These are phyloP conservation scores for Alternaria sp. DNA, from an alignment of 2,329 filamentous ascomycete species.

Conservation along the genomic window DNA sequence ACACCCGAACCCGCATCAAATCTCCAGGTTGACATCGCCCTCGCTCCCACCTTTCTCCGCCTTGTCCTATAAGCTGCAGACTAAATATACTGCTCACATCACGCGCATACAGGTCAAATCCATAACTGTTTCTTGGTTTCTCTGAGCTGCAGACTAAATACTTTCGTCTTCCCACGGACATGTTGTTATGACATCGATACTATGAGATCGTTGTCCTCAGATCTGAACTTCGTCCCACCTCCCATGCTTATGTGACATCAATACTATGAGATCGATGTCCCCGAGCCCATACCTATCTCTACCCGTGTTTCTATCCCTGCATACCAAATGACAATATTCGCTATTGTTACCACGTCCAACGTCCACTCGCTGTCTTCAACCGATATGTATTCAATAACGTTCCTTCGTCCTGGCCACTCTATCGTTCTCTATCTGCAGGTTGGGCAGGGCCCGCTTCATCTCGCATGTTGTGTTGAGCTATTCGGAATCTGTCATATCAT, in stretches of 20 bases:
- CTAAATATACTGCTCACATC: no score
- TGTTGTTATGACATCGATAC: not conserved
- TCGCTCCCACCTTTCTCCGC: not conserved
- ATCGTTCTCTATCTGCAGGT: not conserved
- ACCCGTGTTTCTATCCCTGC: not conserved
- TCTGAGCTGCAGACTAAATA: not conserved
- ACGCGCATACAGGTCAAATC: no score
- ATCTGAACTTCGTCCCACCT: not conserved
- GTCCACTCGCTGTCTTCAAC: not conserved
- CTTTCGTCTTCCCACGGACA: not conserved
- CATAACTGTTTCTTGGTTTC: no score
- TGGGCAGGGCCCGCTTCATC: no score
- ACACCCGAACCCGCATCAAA: slow-evolving; percentile 1
- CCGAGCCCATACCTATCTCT: not conserved
- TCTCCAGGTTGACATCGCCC: not conserved
- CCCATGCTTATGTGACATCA: not conserved
- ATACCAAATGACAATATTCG: not conserved
- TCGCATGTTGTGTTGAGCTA: not conserved
- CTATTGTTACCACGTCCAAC: not conserved
- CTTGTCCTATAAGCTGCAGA: not conserved
- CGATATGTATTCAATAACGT: not conserved
- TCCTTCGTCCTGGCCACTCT: not conserved
- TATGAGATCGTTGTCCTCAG: not conserved
- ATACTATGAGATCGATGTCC: not conserved
- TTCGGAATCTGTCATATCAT: not conserved